phyloP scores from a whole-genome alignment of 805 yeast genomes.

The Nematodospora valgi region DNA sequence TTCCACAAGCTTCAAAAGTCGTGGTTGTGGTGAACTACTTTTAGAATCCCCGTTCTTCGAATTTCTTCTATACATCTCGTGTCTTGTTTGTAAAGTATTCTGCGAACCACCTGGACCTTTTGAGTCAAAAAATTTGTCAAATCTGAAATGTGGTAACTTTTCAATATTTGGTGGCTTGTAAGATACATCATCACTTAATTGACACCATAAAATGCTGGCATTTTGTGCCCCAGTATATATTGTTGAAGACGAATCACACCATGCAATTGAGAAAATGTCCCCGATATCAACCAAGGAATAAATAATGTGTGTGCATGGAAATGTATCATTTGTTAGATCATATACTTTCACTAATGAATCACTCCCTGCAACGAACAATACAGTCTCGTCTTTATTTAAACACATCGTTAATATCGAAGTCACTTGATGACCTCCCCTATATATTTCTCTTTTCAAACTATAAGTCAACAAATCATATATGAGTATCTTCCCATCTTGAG shows the following conservation, averaged over 20 bases:
- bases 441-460: constrained; percentile 38
- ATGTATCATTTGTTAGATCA: constrained; percentile 47
- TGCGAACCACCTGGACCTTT: constrained; percentile 72
- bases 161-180: constrained; percentile 12
- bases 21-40: constrained; percentile 11
- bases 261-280: constrained; percentile 81
- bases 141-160: constrained; percentile 56
- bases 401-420: constrained; percentile 75
- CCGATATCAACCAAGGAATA: constrained; percentile 89
- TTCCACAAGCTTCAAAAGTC: constrained; percentile 45
- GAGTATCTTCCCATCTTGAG: constrained; percentile 78
- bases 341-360: constrained; percentile 88
- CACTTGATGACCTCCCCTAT: constrained; percentile 48
- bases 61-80: constrained; percentile 16
- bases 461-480: constrained; percentile 67
- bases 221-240: constrained; percentile 89
- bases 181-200: constrained; percentile 13
- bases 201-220: constrained; percentile 79
- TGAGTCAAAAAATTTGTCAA: constrained; percentile 86
- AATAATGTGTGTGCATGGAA: constrained; percentile 57
- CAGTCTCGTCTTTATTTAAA: constrained; percentile 50
- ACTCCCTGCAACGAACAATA: constrained; percentile 80
- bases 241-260: constrained; percentile 57
- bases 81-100: constrained; percentile 26
- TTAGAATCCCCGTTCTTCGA: constrained; percentile 8